These are phyloP conservation scores for Zygoascus sp. DNA, from an alignment of 1,139 yeast genomes.

Conservation along the genomic window DNA sequence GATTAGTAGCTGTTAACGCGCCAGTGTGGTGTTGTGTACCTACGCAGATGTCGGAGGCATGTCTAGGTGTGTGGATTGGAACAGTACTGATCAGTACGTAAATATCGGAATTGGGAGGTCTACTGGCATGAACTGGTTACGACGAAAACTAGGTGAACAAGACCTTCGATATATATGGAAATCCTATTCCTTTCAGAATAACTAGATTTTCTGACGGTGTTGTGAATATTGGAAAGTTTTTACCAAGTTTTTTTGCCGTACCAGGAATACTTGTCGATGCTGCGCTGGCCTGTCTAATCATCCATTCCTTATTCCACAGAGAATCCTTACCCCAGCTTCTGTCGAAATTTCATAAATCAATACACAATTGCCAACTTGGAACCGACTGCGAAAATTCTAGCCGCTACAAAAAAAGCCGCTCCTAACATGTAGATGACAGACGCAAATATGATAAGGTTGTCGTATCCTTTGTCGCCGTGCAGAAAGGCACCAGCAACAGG, in stretches of 20 bases:
- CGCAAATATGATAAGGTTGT: constrained; percentile 32
- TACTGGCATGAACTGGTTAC: too few species aligned
- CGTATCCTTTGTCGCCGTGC: constrained; percentile 25
- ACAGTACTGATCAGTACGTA: neutral
- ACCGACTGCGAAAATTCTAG: constrained; percentile 30
- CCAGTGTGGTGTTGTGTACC: constrained; percentile 3
- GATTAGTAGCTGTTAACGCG: neutral
- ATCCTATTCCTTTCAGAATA: too few species aligned
- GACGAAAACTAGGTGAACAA: too few species aligned
- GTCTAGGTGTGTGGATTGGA: neutral
- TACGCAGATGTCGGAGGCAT: constrained; percentile 16
- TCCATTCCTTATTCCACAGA: too few species aligned
- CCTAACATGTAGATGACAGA: constrained; percentile 30
- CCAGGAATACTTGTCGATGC: too few species aligned
- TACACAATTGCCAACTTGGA: constrained; percentile 19
- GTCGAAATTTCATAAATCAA: neutral
- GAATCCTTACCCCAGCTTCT: too few species aligned
- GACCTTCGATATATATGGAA: too few species aligned
- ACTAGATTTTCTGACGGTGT: too few species aligned
- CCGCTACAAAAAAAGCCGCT: constrained; percentile 23
- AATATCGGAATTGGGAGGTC: too few species aligned
- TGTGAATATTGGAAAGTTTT: too few species aligned
- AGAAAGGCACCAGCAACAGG: constrained; percentile 51
- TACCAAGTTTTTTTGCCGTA: too few species aligned
- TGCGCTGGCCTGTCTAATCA: too few species aligned